phyloP scores from a whole-genome alignment of 768 basidiomycete species.

The Mycena indigotica region DNA sequence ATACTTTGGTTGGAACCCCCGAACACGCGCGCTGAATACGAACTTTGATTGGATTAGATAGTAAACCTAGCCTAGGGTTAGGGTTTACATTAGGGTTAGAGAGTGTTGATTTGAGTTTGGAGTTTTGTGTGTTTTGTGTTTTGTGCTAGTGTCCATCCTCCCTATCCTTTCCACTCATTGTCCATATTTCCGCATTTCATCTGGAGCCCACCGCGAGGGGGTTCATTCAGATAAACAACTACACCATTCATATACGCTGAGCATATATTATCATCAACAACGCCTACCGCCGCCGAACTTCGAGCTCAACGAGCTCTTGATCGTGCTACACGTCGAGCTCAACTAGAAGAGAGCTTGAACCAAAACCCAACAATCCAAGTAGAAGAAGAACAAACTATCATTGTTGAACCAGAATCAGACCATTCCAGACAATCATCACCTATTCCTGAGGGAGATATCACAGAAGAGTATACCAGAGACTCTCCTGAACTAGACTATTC shows the following conservation, averaged over 20 bases:
- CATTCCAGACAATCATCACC: background rate
- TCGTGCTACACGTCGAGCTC: background rate
- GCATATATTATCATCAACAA: background rate
- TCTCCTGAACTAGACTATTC: background rate
- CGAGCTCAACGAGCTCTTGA: background rate
- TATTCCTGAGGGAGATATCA: background rate
- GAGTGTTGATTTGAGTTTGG: too few relatives aligned
- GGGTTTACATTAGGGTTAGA: too few relatives aligned
- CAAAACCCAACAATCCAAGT: background rate
- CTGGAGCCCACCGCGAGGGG: slow-evolving; percentile 22
- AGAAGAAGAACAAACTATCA: too few relatives aligned
- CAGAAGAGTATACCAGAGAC: background rate
- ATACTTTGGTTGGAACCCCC: too few relatives aligned
- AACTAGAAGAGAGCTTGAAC: background rate
- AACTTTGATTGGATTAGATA: too few relatives aligned
- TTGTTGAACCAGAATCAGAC: too few relatives aligned
- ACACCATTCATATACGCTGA: slow-evolving; percentile 3
- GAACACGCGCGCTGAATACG: too few relatives aligned
- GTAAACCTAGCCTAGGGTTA: too few relatives aligned
- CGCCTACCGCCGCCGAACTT: background rate
- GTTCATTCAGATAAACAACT: slow-evolving; percentile 15
- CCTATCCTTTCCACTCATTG: too few relatives aligned
- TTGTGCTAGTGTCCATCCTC: too few relatives aligned
- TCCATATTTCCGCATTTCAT: slow-evolving; percentile 5
- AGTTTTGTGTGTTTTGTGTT: too few relatives aligned